phyloP scores from a whole-genome alignment of 129 eudicot species.

The Ambrosia artemisiifolia region DNA sequence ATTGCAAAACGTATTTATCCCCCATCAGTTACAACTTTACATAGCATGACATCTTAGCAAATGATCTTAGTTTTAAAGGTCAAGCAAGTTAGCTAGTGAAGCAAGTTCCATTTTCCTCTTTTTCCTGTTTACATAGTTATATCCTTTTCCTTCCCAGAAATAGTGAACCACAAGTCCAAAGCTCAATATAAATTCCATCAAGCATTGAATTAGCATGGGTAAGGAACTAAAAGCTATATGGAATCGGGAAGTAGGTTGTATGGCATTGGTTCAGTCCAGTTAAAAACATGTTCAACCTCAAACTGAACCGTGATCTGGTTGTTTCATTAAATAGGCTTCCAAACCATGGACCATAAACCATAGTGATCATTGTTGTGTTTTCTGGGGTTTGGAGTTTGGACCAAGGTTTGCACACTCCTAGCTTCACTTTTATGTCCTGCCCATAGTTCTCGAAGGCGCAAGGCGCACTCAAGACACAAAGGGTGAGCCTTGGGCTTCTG shows the following conservation, averaged over 20 bases:
- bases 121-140: not conserved
- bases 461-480: too few relatives aligned
- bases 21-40: not conserved
- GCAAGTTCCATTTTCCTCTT: not conserved
- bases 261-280: not conserved
- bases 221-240: not conserved
- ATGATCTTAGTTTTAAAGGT: not conserved
- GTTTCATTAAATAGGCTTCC: not conserved
- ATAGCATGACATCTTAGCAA: not conserved
- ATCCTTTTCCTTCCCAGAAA: not conserved
- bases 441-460: too few relatives aligned
- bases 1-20: not conserved
- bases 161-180: constrained; percentile 1
- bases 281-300: not conserved
- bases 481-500: too few relatives aligned
- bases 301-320: not conserved
- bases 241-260: not conserved
- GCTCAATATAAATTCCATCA: not conserved
- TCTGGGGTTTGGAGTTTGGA: not conserved
- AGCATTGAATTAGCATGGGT: not conserved
- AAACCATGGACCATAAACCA: not conserved
- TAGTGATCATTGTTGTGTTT: not conserved
- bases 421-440: not conserved
- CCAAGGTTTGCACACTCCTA: not conserved
- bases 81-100: not conserved